A percentile compares a stretch with the other conserved stretches of the same genome.
phyloP scores from a whole-genome alignment of 108 stramenopile species.

The Heterococcus sp. region DNA sequence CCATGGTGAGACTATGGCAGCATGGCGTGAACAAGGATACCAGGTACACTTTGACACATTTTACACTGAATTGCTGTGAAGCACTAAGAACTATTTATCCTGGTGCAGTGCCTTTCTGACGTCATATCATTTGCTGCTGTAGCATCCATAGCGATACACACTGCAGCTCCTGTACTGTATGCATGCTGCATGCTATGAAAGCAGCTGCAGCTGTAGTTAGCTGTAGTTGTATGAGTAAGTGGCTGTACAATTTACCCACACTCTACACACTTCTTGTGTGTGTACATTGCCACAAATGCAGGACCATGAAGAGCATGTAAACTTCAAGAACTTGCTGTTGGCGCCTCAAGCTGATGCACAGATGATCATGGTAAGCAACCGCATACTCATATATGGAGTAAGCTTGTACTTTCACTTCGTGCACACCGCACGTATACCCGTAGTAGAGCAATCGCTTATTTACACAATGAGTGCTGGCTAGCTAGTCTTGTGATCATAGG shows the following conservation, averaged over 20 bases:
- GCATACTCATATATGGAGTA: no score
- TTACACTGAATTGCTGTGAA: no score
- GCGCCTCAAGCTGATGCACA: constrained; percentile 91
- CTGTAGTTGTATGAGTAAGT: not conserved
- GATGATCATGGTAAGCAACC: constrained; percentile 87
- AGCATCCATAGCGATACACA: no score
- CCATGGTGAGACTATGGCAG: constrained; percentile 98
- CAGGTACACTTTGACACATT: not conserved
- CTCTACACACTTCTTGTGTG: not conserved
- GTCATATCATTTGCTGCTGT: no score
- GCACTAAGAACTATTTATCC: no score
- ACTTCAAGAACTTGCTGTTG: constrained; percentile 82
- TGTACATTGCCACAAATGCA: constrained; percentile 55
- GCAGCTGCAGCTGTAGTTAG: not conserved
- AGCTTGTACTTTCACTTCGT: no score
- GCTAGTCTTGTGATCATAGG: no score
- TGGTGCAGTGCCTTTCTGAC: no score
- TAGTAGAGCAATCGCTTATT: no score
- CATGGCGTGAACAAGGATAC: constrained; percentile 95
- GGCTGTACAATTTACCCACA: not conserved
- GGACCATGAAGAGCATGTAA: constrained; percentile 91
- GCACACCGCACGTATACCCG: no score
- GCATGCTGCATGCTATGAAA: constrained; percentile 5
- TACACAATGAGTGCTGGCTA: no score
- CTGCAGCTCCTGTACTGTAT: no score